Conservation (phyloP, 305 asterid genomes). For the Fraxinus sp. region DNA sequence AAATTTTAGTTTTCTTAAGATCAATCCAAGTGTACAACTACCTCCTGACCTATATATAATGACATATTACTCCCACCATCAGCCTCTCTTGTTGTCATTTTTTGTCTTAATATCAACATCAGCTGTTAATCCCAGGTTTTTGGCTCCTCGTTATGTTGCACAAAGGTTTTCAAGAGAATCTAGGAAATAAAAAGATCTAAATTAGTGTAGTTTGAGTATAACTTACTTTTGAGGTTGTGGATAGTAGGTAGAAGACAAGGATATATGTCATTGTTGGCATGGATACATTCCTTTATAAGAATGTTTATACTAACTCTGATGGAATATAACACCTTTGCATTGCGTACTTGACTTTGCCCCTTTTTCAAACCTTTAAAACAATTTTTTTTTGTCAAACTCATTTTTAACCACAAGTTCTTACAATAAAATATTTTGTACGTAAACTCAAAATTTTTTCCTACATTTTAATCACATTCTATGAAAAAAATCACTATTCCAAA, state of each 20-base stretch:
- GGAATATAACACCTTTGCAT: conserved; percentile 27
- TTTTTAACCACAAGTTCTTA: neutral
- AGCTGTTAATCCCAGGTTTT: neutral
- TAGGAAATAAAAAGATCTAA: conserved; percentile 19
- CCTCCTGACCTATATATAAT: conserved; percentile 23
- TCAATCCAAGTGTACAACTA: conserved; percentile 30
- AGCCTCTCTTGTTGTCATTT: neutral
- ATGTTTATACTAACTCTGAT: conserved; percentile 41
- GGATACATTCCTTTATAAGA: conserved; percentile 34
- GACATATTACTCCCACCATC: conserved; percentile 22
- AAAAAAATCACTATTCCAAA: too few relatives aligned
- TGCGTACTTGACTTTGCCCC: conserved; percentile 1
- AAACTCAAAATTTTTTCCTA: too few relatives aligned
- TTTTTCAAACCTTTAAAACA: neutral
- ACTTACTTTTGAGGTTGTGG: conserved; percentile 42
- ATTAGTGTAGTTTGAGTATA: conserved; percentile 37
- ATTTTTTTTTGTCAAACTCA: too few relatives aligned
- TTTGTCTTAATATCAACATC: neutral
- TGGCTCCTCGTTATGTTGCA: neutral
- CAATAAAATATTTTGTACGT: too few relatives aligned
- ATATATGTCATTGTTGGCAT: conserved; percentile 42
- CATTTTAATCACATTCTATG: neutral
- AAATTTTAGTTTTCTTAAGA: conserved; percentile 24
- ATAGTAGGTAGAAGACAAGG: conserved; percentile 61
- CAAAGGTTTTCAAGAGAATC: neutral